phyloP scores from a whole-genome alignment of 176 grass and related monocot genomes.

The Carex kokanica region DNA sequence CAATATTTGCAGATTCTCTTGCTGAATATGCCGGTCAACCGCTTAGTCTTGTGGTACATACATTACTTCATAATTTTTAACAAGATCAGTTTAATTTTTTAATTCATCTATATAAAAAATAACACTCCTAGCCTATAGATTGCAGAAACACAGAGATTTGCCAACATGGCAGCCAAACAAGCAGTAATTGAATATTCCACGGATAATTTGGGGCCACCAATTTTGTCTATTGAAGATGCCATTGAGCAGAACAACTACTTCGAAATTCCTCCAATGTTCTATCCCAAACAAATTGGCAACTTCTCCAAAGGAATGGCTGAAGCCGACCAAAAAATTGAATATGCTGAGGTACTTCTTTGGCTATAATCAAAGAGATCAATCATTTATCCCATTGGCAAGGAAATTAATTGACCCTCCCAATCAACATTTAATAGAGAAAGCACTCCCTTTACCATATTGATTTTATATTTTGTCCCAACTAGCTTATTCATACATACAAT shows the following conservation, averaged over 20 bases:
- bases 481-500: not conserved
- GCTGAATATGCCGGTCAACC: constrained; percentile 69
- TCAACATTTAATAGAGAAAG: not conserved
- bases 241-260: constrained; percentile 52
- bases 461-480: not conserved
- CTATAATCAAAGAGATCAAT: too few relatives aligned
- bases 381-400: too few relatives aligned
- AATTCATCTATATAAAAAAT: not conserved
- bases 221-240: constrained; percentile 65
- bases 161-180: constrained; percentile 65
- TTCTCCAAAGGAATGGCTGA: constrained; percentile 59
- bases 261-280: constrained; percentile 24
- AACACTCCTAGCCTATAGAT: constrained; percentile 28
- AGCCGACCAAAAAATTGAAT: constrained; percentile 61
- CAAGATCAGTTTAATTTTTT: not conserved
- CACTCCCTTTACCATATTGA: not conserved
- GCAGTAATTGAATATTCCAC: constrained; percentile 49
- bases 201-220: constrained; percentile 47
- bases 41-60: constrained; percentile 62
- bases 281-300: constrained; percentile 62
- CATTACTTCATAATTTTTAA: not conserved
- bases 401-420: too few relatives aligned
- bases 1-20: constrained; percentile 61
- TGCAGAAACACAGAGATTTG: constrained; percentile 73
- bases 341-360: constrained; percentile 47